These are phyloP conservation scores for Apium graveolens DNA, from an alignment of 129 eudicot genomes.

Conservation along the genomic window DNA sequence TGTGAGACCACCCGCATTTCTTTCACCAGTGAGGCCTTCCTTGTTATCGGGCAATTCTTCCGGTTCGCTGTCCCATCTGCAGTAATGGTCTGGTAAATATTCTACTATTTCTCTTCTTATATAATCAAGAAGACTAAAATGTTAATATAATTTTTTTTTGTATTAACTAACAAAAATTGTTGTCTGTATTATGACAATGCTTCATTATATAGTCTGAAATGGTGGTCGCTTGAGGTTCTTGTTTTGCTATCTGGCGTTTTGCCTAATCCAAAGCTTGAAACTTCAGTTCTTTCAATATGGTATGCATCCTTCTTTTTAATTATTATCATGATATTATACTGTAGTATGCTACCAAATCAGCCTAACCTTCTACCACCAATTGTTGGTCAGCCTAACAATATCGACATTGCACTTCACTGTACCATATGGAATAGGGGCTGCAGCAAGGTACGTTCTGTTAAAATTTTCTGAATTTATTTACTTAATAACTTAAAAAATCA, in stretches of 20 bases:
- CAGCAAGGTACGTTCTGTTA: slow-evolving; percentile 32
- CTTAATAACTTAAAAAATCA: not conserved
- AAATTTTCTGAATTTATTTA: not conserved
- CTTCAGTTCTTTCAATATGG: slow-evolving; percentile 62
- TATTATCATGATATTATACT: not conserved
- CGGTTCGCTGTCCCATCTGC: slow-evolving; percentile 60
- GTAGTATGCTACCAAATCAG: not conserved
- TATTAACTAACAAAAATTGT: not conserved
- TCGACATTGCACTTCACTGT: slow-evolving; percentile 47
- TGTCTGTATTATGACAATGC: not conserved
- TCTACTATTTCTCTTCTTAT: not conserved
- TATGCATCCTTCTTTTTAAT: slow-evolving; percentile 6
- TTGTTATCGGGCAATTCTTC: slow-evolving; percentile 46
- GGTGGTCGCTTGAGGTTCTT: slow-evolving; percentile 65
- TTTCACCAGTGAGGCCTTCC: slow-evolving; percentile 37
- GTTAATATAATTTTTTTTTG: not conserved
- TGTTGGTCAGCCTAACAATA: slow-evolving; percentile 29
- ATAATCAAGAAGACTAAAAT: not conserved
- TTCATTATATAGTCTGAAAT: slow-evolving; percentile 32
- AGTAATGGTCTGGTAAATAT: slow-evolving; percentile 54
- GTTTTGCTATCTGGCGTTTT: slow-evolving; percentile 49
- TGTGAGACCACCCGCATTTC: slow-evolving; percentile 36
- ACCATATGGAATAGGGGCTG: slow-evolving; percentile 53
- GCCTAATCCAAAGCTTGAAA: slow-evolving; percentile 57
- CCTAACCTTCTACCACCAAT: not conserved